Conservation (phyloP, 345 rosid genomes). For the Rhizophora mangle region DNA sequence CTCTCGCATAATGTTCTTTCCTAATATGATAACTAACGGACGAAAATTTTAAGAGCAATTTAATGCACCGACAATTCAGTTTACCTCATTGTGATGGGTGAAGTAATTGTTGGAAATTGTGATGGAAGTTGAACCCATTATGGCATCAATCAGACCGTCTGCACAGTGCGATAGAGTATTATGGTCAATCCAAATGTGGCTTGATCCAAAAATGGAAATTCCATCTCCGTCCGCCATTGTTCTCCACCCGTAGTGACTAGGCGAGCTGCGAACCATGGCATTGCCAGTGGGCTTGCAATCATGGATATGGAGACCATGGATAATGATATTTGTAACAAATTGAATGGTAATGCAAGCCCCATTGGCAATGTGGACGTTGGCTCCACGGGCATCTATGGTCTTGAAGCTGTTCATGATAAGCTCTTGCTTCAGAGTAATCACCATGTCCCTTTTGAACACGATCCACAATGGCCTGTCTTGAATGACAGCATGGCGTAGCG, state of each 20-base stretch:
- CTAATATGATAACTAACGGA: too few relatives aligned
- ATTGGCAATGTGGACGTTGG: slow-evolving; percentile 44
- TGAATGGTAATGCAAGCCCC: slow-evolving; percentile 39
- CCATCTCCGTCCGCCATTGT: slow-evolving; percentile 38
- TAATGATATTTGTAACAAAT: slow-evolving; percentile 25
- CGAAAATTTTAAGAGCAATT: background rate
- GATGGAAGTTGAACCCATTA: slow-evolving; percentile 28
- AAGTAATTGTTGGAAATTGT: slow-evolving; percentile 27
- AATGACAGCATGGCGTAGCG: slow-evolving; percentile 29
- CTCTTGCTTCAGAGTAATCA: slow-evolving; percentile 30
- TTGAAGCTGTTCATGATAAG: slow-evolving; percentile 33
- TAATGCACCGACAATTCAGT: background rate
- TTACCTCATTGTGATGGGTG: slow-evolving; percentile 29
- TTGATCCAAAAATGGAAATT: slow-evolving; percentile 29
- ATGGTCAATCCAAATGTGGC: slow-evolving; percentile 90
- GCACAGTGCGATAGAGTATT: slow-evolving; percentile 62
- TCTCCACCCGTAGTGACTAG: slow-evolving; percentile 32
- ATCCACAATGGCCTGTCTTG: slow-evolving; percentile 31
- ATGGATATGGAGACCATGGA: slow-evolving; percentile 33
- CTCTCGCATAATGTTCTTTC: too few relatives aligned
- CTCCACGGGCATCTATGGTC: slow-evolving; percentile 36
- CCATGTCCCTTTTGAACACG: slow-evolving; percentile 30
- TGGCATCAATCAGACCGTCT: slow-evolving; percentile 26
- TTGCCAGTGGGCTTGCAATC: slow-evolving; percentile 33
- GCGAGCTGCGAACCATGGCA: slow-evolving; percentile 38